Evolutionary conservation across 2,329 filamentous ascomycete species (phyloP), one percentile per base, ranked within the genome.

Genomic region (Curvularia verruculosa): DNA sequence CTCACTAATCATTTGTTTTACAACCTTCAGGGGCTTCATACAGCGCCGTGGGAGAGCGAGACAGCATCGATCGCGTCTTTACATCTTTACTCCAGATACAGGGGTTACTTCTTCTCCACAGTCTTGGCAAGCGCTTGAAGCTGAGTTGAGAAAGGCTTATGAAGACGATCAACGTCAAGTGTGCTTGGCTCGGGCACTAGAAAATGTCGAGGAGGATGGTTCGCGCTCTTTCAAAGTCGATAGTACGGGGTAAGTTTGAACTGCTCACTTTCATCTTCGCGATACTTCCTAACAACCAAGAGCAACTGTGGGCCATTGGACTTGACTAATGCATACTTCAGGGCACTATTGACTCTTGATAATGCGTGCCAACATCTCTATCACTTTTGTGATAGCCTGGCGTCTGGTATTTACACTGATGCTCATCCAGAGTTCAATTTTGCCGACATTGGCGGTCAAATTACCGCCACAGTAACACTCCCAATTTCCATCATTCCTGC

Each of bases 361-460:
- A 90, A 90, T 63, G 89, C 91, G 0, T 85, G 88, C 46, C 76
- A 82, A n/a, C 92, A 95, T 72, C 82, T 98, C 1, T 81, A 90
- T 45, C 91, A 96, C 74, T 96, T 97, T 65, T 97, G 93, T 73
- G 79, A 81, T 0, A 82, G 83, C 0, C 73, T 92, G 0, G 82
- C 84, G 0, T 77, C 78, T 0, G 79, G 79, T 0, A 83, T 85
- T 24, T 91, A 87, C 68, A 81, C 87, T 6, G 85, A 92, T 63
- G 78, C 79, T 18, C 79, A 83, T 1, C 92, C 93, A 0, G 85
- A 89, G 47, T 96, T 92, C 67, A 79, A 85, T 13, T 80, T 86
- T 31, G 71, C 79, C 3, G 70, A 80, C n/a, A 66, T 73, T 1
- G 41, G 29, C 0, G 64, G 68, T 4, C 36, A 28, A 7, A 49